These are phyloP conservation scores for Ustilago sp. DNA, from an alignment of 1,284 basidiomycete genomes.

Conservation along the genomic window DNA sequence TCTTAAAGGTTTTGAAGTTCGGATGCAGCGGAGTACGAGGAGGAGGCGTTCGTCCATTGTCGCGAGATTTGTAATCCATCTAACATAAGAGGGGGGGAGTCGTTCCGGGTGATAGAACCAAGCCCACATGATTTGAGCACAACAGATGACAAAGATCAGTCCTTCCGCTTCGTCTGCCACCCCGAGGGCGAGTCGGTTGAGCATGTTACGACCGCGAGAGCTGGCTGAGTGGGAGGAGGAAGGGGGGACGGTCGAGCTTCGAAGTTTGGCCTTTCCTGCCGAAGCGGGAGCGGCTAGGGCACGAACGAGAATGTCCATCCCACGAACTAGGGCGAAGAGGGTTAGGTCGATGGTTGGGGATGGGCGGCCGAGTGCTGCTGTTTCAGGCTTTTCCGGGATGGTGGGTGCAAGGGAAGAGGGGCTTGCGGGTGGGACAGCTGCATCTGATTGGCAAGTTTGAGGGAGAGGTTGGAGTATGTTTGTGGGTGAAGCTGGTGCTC, in stretches of 20 bases:
- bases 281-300: slow-evolving; percentile 31
- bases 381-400: slow-evolving; percentile 5
- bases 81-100: slow-evolving; percentile 66
- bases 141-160: slow-evolving; percentile 61
- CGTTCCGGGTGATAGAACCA: slow-evolving; percentile 68
- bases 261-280: slow-evolving; percentile 15
- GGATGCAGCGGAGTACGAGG: slow-evolving; percentile 60
- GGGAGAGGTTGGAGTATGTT: slow-evolving; percentile 15
- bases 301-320: slow-evolving; percentile 65
- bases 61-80: slow-evolving; percentile 68
- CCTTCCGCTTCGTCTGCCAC: slow-evolving; percentile 55
- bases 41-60: slow-evolving; percentile 69
- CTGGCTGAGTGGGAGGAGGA: not conserved
- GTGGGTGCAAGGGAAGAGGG: slow-evolving; percentile 12
- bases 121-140: slow-evolving; percentile 64
- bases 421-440: not conserved
- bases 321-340: slow-evolving; percentile 70
- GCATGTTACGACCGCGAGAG: not conserved
- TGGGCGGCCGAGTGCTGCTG: slow-evolving; percentile 35
- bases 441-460: slow-evolving; percentile 1
- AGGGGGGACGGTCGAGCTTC: slow-evolving; percentile 4
- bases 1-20: slow-evolving; percentile 53
- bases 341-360: slow-evolving; percentile 70
- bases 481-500: slow-evolving; percentile 21
- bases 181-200: slow-evolving; percentile 10